Percentiles rank a stretch among this genome's conserved stretches.
phyloP scores from a whole-genome alignment of 129 eudicot species.

The carrot (Daucus carota) region DH1_v3.0 NC_030383.2:45789001-45789500 shows the following conservation, averaged over 20 bases:
- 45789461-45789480: too few species aligned
- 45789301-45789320: not conserved
- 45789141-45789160: not conserved
- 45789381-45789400: not conserved
- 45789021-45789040: too few species aligned
- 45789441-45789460: too few species aligned
- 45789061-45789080: too few species aligned
- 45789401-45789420: too few species aligned
- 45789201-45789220: not conserved
- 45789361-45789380: not conserved
- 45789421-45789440: too few species aligned
- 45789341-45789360: not conserved
- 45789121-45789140: not conserved
- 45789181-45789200: not conserved
- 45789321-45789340: not conserved
- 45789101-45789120: too few species aligned
- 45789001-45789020: too few species aligned
- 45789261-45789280: not conserved
- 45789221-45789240: slow-evolving; percentile 9
- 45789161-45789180: not conserved
- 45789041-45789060: too few species aligned
- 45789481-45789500: not conserved
- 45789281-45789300: not conserved
- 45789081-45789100: too few species aligned
- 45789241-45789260: slow-evolving; percentile 8